A percentile compares a stretch with the other conserved stretches of the same genome.
Evolutionary conservation across 2,329 filamentous ascomycete species (phyloP).

Genomic region (Sporothrix globosa): DNA sequence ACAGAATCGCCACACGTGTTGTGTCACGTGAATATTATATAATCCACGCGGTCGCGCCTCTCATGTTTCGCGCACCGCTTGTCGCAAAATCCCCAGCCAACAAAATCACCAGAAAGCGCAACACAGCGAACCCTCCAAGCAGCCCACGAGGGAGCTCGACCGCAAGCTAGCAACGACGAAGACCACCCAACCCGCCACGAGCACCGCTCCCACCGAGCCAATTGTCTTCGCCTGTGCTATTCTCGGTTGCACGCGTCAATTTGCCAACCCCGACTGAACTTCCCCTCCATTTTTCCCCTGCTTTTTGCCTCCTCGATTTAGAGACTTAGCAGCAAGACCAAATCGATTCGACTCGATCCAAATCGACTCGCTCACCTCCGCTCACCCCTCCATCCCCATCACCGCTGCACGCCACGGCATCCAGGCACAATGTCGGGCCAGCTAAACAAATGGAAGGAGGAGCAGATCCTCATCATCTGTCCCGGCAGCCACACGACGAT

Average conservation of each 20-base stretch:
- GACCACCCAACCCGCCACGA: constrained; percentile 3
- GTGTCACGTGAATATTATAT: constrained; percentile 23
- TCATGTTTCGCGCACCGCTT: constrained; percentile 31
- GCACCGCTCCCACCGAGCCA: constrained; percentile 19
- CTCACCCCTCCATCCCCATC: not conserved
- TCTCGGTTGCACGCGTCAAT: constrained; percentile 1
- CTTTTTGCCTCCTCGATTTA: not conserved
- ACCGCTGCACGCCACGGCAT: not conserved
- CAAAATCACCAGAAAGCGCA: constrained; percentile 27
- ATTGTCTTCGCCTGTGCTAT: not conserved
- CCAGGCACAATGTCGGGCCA: constrained; percentile 55
- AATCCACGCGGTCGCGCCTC: constrained; percentile 17
- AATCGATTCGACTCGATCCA: not conserved
- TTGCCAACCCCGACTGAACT: not conserved
- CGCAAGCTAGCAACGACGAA: constrained; percentile 30
- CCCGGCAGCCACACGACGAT: constrained; percentile 87
- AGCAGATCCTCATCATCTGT: constrained; percentile 71
- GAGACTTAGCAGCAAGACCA: not conserved
- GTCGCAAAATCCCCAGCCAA: constrained; percentile 36
- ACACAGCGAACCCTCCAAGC: constrained; percentile 19
- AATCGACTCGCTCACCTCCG: not conserved
- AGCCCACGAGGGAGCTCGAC: constrained; percentile 25
- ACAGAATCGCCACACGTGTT: not conserved
- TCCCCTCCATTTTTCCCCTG: not conserved
- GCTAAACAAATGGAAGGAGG: constrained; percentile 64